Evolutionary conservation across 2,329 filamentous ascomycete species (phyloP), one percentile per base, ranked within the genome.

Genomic region (Drechslerella dactyloides): DNA sequence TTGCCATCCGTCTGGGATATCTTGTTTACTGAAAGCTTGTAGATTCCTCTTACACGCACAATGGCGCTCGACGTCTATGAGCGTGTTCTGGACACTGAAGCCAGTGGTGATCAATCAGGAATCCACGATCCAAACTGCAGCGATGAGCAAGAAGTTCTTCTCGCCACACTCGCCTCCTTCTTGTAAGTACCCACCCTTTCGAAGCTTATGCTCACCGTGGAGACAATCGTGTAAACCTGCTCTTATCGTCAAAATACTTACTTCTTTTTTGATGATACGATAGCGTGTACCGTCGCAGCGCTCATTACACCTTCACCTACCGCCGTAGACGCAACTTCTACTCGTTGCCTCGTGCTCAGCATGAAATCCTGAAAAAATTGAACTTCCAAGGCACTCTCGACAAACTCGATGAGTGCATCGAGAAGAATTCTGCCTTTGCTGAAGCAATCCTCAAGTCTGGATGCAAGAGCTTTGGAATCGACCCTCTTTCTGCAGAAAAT

Each of bases 291-390:
- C 75, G 75, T 33, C 73, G 68, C 33, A 86, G 87, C 23, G 90
- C 93, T 3, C 93, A 97, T 79, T 90, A 90, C 81, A 96, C 96
- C 80, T 89, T 90, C 74, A 97, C 93, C 2, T 93, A 97, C 79
- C 85, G 93, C 17, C 89, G 94, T 21, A 88, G 96, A 27, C 92
- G 94, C 79, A 89, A 91, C 13, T 97, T 99, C 80, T 99, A 97
- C 79, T 90, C 92, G 7, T 84, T 99, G 4, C 91, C 93, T 0
- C 87, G 89, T 68, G 82, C 85, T 1, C 93, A 99, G 79, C 94
- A 91, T 87, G 85, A 90, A 77, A 84, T 96, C 78, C 85, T 99
- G 0, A 88, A 91, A 0, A 85, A 85, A 2, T 96, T 97, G 82
- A 90, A 87, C 66, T 87, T 94, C 59, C 84, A 96, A 5, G 86